Percentiles rank a stretch among this genome's conserved stretches.
These are phyloP conservation scores for Hyaloscypha bicolor DNA, from an alignment of 495 filamentous ascomycete genomes.

Conservation along the genomic window DNA sequence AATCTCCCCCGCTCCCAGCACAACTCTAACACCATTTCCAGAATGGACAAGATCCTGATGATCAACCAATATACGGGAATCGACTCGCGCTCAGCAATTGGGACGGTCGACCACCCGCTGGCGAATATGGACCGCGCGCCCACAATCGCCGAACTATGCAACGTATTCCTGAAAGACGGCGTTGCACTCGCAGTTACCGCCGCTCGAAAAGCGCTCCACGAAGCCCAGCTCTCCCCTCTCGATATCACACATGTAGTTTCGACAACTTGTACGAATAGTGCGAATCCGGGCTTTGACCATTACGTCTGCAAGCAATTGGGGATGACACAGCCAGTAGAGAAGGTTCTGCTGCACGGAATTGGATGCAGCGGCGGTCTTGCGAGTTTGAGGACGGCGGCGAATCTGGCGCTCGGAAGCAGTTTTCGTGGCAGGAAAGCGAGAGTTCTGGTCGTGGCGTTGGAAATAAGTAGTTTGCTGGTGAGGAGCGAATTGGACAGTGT, in stretches of 20 bases:
- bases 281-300: slow-evolving; percentile 69
- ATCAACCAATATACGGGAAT: slow-evolving; percentile 69
- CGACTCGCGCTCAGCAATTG: slow-evolving; percentile 61
- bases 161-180: slow-evolving; percentile 57
- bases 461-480: slow-evolving; percentile 59
- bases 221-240: slow-evolving; percentile 47
- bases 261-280: slow-evolving; percentile 68
- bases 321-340: slow-evolving; percentile 51
- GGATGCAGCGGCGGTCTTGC: slow-evolving; percentile 68
- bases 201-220: slow-evolving; percentile 59
- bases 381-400: slow-evolving; percentile 60
- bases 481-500: slow-evolving; percentile 61
- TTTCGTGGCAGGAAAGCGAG: slow-evolving; percentile 54
- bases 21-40: slow-evolving; percentile 24
- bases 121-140: slow-evolving; percentile 57
- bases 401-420: slow-evolving; percentile 59
- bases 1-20: slow-evolving; percentile 5
- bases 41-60: slow-evolving; percentile 58
- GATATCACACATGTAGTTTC: slow-evolving; percentile 68
- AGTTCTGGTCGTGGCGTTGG: slow-evolving; percentile 61
- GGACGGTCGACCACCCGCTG: slow-evolving; percentile 54
- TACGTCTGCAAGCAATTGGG: slow-evolving; percentile 59
- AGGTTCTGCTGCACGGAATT: slow-evolving; percentile 62
- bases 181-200: slow-evolving; percentile 59
- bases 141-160: slow-evolving; percentile 55